phyloP scores from a whole-genome alignment of 1,284 basidiomycete species.

The Entoloma clypeatum region DNA sequence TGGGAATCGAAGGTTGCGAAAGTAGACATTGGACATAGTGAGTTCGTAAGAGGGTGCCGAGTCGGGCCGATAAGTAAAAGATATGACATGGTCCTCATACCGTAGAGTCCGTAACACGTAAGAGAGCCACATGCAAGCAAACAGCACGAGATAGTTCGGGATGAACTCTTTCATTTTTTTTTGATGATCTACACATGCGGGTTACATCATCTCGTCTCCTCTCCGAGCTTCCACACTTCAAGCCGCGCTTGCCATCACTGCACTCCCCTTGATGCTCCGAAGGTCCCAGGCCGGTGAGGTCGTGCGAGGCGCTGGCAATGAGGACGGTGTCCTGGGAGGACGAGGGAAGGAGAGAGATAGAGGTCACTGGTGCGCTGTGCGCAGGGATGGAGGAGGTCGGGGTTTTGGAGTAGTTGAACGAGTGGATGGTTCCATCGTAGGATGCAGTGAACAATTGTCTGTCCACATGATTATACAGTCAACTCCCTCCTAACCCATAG shows the following conservation, averaged over 20 bases:
- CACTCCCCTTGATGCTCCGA: slow-evolving; percentile 58
- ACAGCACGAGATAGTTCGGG: no score
- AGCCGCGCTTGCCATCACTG: slow-evolving; percentile 74
- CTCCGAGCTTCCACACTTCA: slow-evolving; percentile 69
- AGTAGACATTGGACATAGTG: no score
- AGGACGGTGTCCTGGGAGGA: slow-evolving; percentile 34
- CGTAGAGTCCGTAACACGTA: no score
- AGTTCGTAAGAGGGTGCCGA: no score
- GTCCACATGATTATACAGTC: slow-evolving; percentile 6
- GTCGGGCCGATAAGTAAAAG: no score
- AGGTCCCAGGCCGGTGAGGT: slow-evolving; percentile 87
- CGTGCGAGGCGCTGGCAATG: slow-evolving; percentile 80
- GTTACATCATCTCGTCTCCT: no score
- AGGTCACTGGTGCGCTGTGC: slow-evolving; percentile 72
- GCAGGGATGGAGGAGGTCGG: slow-evolving; percentile 45
- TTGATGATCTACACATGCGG: no score
- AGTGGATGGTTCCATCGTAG: slow-evolving; percentile 75
- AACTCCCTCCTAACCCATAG: slow-evolving; percentile 11
- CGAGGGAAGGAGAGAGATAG: slow-evolving; percentile 53
- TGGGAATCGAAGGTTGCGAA: no score
- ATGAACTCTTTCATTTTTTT: no score
- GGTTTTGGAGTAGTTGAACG: slow-evolving; percentile 69
- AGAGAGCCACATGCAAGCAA: no score
- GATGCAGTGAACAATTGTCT: slow-evolving; percentile 75
- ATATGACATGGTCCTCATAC: no score